Conservation (phyloP, 768 basidiomycete species). For the Lactarius deliciosus region DNA sequence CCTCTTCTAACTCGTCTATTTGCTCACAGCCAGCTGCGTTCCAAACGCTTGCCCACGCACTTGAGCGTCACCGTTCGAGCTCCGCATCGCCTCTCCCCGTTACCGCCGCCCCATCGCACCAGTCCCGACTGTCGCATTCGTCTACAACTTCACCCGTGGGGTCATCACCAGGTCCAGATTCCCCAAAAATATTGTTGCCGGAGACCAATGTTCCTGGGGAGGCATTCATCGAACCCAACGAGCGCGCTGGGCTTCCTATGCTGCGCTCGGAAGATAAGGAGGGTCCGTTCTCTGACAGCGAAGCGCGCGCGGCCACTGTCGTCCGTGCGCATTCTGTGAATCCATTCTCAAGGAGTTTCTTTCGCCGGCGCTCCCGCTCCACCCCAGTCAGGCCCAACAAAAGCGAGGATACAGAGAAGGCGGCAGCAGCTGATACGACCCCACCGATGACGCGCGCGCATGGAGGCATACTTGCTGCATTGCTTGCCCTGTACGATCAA, state of each 20-base stretch:
- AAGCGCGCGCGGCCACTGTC: constrained; percentile 43
- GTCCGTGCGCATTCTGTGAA: constrained; percentile 44
- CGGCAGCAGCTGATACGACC: constrained; percentile 16
- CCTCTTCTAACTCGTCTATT: not conserved
- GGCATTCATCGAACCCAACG: constrained; percentile 58
- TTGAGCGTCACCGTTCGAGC: constrained; percentile 49
- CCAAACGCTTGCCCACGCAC: constrained; percentile 47
- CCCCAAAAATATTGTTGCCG: constrained; percentile 6
- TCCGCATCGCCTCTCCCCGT: constrained; percentile 25
- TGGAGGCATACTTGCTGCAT: constrained; percentile 61
- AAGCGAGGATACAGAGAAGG: constrained; percentile 20
- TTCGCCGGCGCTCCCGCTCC: constrained; percentile 5
- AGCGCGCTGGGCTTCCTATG: constrained; percentile 63
- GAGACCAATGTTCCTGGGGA: constrained; percentile 46
- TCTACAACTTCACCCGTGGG: constrained; percentile 23
- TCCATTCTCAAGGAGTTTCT: constrained; percentile 17
- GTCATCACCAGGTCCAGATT: constrained; percentile 24
- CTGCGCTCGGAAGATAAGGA: constrained; percentile 35
- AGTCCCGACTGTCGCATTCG: not conserved
- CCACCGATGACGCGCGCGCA: constrained; percentile 32
- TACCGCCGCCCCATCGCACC: constrained; percentile 17
- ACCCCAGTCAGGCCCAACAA: not conserved
- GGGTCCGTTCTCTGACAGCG: constrained; percentile 18
- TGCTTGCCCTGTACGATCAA: constrained; percentile 62
- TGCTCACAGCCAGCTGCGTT: constrained; percentile 47